Evolutionary conservation across 768 basidiomycete species (phyloP), one percentile per base, ranked within the genome.

Genomic region (Lactifluus pinguis): DNA sequence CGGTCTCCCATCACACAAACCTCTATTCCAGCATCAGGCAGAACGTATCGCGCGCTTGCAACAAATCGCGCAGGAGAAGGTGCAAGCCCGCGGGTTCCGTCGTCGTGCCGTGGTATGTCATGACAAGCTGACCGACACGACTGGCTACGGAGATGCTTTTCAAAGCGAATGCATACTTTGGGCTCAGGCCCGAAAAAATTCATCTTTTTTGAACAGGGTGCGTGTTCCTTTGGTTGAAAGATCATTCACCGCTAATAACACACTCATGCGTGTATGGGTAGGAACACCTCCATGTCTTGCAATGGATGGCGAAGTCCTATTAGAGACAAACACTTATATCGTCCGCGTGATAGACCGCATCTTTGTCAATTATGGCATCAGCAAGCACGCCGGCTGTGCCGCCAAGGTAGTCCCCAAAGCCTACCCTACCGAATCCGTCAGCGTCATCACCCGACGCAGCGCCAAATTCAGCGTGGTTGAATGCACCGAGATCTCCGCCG

Each of bases 121-220:
- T 99, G 97, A 98, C 95, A 59, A 94, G 91, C 70, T 95, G 95
- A 25, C 97, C 97, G 42, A 99, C 97, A 39, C 83, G 93, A 65
- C 77, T 74, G 36, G 89, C 89, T 5, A 98, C 97, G 21, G 89
- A 92, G 72, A 76, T 75, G 30, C 98, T 87, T 79, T 98, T 98
- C 75, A 76, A 75, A 62, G 76, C 81, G 61, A 80, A 93, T 74
- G 72, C 73, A 3, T 89, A 80, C 76, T 99, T 98, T 70, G 95
- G 95, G 4, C 80, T 99, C 62, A 71, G 85, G 55, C 70, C 83
- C 59, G 77, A 83, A 63, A 63, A 86, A 98, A 68, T 86, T 99
- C 63, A 77, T 98, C 54, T 81, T 99, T 75, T 99, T 99, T 67
- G 91, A 99, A 72, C 97, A 99, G 80, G 97, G 97, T 95, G 65